Evolutionary conservation across 257 asterid genomes (phyloP).

Genomic region (Cinchona pubescens): DNA sequence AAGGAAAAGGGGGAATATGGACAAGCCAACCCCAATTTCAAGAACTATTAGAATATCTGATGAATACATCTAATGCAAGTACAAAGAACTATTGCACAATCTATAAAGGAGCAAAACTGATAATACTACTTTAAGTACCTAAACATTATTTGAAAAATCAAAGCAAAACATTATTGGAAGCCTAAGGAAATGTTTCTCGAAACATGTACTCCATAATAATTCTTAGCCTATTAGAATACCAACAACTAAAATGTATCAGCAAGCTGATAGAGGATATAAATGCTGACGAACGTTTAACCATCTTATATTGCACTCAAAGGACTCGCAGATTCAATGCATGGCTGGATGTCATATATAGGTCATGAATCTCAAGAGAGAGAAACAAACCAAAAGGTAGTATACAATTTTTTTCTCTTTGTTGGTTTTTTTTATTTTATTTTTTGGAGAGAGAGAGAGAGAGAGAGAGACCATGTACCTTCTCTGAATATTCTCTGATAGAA

Average conservation of each 20-base stretch:
- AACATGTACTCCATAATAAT: background rate
- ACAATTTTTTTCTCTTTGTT: no score
- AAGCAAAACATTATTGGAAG: no score
- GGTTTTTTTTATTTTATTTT: no score
- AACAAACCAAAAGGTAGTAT: no score
- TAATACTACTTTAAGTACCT: no score
- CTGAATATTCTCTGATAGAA: constrained; percentile 69
- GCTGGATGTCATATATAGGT: background rate
- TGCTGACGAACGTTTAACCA: background rate
- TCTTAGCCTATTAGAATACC: background rate
- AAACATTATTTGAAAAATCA: no score
- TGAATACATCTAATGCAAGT: background rate
- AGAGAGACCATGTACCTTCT: constrained; percentile 48
- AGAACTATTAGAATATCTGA: background rate
- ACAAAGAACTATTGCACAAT: background rate
- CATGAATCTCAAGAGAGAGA: no score
- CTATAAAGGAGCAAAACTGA: background rate
- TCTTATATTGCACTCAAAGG: background rate
- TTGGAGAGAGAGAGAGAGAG: background rate
- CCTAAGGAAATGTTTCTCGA: background rate
- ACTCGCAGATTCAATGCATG: background rate
- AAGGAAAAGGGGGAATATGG: background rate
- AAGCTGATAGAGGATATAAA: no score
- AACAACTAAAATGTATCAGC: background rate
- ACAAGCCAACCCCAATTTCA: background rate